Evolutionary conservation across 1,139 yeast genomes (phyloP).

Genomic region (Geotrichum cucujoidarum): DNA sequence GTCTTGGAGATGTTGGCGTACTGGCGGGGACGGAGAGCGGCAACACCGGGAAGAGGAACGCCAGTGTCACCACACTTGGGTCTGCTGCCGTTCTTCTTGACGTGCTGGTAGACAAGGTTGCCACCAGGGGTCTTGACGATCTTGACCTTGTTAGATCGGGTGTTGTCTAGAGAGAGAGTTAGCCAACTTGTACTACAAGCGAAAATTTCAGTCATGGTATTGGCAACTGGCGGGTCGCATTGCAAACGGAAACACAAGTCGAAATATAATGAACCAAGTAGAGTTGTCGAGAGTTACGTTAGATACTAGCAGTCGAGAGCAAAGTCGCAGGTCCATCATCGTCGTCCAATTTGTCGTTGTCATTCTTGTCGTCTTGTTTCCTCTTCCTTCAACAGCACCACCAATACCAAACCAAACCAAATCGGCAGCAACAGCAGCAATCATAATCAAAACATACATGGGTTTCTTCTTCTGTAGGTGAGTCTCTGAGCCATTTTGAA

Average conservation of each 20-base stretch:
- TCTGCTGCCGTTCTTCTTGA: slow-evolving; percentile 89
- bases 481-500: slow-evolving; percentile 69
- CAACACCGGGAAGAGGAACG: slow-evolving; percentile 74
- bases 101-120: slow-evolving; percentile 92
- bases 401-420: no score
- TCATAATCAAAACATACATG: slow-evolving; percentile 50
- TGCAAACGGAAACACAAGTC: no score
- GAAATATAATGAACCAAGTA: no score
- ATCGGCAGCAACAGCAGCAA: not conserved
- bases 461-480: slow-evolving; percentile 76
- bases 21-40: slow-evolving; percentile 95
- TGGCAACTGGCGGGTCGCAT: no score
- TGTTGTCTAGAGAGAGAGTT: slow-evolving; percentile 54
- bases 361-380: no score
- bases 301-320: no score
- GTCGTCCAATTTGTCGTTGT: no score
- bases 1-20: slow-evolving; percentile 92
- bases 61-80: slow-evolving; percentile 99
- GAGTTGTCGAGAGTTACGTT: no score
- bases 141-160: slow-evolving; percentile 98
- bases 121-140: slow-evolving; percentile 99
- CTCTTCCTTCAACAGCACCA: no score
- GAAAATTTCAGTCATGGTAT: no score
- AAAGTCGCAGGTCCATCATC: no score
- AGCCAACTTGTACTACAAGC: no score